Evolutionary conservation across 2,329 filamentous ascomycete species (phyloP).

Genomic region (Alternaria hordeiaustralica): DNA sequence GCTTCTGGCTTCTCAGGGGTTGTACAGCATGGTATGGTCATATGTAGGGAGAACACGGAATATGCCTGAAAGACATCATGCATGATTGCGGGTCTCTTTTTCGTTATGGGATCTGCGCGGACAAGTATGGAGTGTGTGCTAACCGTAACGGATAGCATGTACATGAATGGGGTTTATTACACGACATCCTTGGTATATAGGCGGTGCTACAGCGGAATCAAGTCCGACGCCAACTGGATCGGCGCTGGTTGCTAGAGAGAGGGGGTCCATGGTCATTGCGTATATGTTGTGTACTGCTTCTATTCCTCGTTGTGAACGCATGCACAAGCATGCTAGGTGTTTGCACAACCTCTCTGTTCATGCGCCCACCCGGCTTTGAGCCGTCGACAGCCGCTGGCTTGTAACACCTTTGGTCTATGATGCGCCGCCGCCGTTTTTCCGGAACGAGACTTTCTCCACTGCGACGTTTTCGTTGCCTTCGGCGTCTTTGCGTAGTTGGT

Average conservation of each 20-base stretch:
- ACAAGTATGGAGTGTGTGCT: conserved; percentile 24
- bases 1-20: not conserved
- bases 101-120: not conserved
- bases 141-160: conserved; percentile 22
- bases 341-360: not conserved
- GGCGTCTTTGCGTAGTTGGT: conserved; percentile 64
- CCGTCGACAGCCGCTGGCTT: conserved; percentile 16
- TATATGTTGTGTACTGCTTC: conserved; percentile 12
- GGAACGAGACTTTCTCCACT: conserved; percentile 63
- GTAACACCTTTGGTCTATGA: conserved; percentile 33
- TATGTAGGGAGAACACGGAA: not conserved
- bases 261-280: not conserved
- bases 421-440: conserved; percentile 55
- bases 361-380: not conserved
- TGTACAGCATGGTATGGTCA: not conserved
- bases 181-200: conserved; percentile 14
- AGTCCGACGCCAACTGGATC: not conserved
- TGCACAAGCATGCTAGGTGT: not conserved
- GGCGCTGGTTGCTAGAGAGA: not conserved
- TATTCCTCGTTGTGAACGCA: conserved; percentile 7
- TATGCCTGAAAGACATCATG: not conserved
- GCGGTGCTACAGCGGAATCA: not conserved
- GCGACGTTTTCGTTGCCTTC: conserved; percentile 61
- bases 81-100: not conserved
- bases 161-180: conserved; percentile 18